Conservation (phyloP, 106 monocot species). For the Dendrobium huoshanense region DNA sequence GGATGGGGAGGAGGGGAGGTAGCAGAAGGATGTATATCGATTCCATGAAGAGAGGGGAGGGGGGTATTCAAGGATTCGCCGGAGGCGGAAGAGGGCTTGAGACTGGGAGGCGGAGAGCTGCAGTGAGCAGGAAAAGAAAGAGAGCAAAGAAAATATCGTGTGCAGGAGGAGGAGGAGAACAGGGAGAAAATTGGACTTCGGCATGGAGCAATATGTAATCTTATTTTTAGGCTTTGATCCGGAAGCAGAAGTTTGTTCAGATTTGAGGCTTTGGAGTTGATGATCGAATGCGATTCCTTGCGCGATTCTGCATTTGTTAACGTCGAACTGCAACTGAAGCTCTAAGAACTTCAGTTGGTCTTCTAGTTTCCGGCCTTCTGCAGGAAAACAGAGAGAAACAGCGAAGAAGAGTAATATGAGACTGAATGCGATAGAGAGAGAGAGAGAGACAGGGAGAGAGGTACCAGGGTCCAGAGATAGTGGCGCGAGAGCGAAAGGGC, state of each 20-base stretch:
- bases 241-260: not conserved
- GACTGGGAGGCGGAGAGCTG: conserved; percentile 50
- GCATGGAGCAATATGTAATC: not conserved
- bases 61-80: conserved; percentile 51
- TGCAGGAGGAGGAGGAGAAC: conserved; percentile 16
- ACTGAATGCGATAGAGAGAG: not conserved
- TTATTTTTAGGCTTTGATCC: not conserved
- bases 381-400: not conserved
- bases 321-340: not conserved
- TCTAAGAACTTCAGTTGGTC: not conserved
- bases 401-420: not conserved
- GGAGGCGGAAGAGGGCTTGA: conserved; percentile 45
- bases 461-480: not conserved
- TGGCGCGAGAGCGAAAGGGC: not conserved
- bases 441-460: not conserved
- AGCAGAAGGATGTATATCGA: conserved; percentile 40
- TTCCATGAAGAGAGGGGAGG: conserved; percentile 25
- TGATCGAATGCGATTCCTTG: not conserved
- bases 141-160: not conserved
- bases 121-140: conserved; percentile 17
- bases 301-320: not conserved
- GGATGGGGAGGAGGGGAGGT: conserved; percentile 39
- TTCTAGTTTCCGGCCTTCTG: not conserved
- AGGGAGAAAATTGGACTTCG: conserved; percentile 3
- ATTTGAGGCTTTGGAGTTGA: not conserved